A percentile compares a stretch with the other conserved stretches of the same genome.
These are phyloP conservation scores for Fusarium solani-melongenae DNA, from an alignment of 2,329 filamentous ascomycete genomes.

Conservation along the genomic window DNA sequence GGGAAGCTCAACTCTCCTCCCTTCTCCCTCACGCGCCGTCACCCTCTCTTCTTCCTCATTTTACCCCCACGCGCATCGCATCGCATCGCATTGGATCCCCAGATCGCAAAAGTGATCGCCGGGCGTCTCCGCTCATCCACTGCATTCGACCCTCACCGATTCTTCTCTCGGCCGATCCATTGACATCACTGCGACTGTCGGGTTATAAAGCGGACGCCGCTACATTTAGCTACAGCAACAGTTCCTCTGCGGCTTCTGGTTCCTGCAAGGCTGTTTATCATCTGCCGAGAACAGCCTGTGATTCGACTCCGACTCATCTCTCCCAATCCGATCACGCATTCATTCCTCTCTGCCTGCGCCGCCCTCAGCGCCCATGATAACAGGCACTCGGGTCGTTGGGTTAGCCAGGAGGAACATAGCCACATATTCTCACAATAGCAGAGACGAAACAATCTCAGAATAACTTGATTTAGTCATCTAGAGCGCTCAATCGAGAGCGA, in stretches of 20 bases:
- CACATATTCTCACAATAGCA: constrained; percentile 26
- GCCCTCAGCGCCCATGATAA: constrained; percentile 31
- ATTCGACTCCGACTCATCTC: neutral
- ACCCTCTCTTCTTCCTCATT: neutral
- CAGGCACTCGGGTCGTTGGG: constrained; percentile 24
- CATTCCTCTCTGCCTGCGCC: constrained; percentile 12
- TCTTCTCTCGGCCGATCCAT: constrained; percentile 32
- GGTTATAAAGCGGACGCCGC: constrained; percentile 22
- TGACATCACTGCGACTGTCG: constrained; percentile 30
- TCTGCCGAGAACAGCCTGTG: constrained; percentile 13
- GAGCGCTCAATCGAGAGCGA: constrained; percentile 13
- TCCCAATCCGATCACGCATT: constrained; percentile 2
- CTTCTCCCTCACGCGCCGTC: constrained; percentile 2
- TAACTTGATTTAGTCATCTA: neutral
- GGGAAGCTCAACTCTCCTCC: constrained; percentile 1
- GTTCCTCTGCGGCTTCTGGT: neutral
- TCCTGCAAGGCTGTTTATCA: neutral
- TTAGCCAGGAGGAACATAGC: constrained; percentile 33
- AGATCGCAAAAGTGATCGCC: constrained; percentile 24
- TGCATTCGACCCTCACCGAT: constrained; percentile 30
- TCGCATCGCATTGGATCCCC: constrained; percentile 14
- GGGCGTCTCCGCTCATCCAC: constrained; percentile 31
- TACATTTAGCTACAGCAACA: constrained; percentile 24
- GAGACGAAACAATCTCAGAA: constrained; percentile 7
- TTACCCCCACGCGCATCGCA: neutral